Base-by-base conservation (phyloP, 2,329 filamentous ascomycete genomes). In the Fusarium graminum region DNA sequence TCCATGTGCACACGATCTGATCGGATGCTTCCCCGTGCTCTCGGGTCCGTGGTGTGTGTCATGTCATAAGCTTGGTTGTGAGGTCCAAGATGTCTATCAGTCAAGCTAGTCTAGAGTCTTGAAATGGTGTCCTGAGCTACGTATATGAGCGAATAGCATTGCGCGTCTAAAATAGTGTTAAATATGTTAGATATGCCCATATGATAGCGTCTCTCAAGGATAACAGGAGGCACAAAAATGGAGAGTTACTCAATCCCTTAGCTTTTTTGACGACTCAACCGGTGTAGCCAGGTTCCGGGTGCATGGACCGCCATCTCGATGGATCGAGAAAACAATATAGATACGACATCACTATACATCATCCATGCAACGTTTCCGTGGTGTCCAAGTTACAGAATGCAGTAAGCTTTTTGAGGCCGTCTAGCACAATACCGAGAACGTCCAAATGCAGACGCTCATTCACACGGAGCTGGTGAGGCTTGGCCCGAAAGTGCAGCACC, bases 241-340 rank as follows among this genome's bases (percentile, higher is more conserved):
- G 45, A 17, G 14, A 51, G 25, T 49, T 30, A 53, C 45, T 41
- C 34, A 25, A 51, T 30, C 19, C 51, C 36, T 52, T 62, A 52
- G 55, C 57, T 60, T 51, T 42, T 34, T 55, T 51, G 44, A 60
- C 62, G 66, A 62, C 51, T n/a, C 34, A 36, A 17, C 34, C 16
- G 3, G 8, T 10, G 34, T n/a, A 36, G 34, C 70, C 68, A 72
- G 50, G 43, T 50, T 68, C 70, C 70, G 61, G 70, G 66, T 65
- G 32, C 55, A 36, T 72, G 70, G 70, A 58, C 61, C 55, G 52
- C 34, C 55, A 49, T 51, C 45, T 40, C 44, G 28, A 51, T 30
- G 53, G 65, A 54, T 56, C 34, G 54, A 58, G 52, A 19, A 41
- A 59, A 41, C 45, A 52, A 44, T 58, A 41, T 42, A 52, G 42